Evolutionary conservation across 2,329 filamentous ascomycete genomes (phyloP), one percentile per base, ranked within the genome.

Genomic region (Alternaria sp.): DNA sequence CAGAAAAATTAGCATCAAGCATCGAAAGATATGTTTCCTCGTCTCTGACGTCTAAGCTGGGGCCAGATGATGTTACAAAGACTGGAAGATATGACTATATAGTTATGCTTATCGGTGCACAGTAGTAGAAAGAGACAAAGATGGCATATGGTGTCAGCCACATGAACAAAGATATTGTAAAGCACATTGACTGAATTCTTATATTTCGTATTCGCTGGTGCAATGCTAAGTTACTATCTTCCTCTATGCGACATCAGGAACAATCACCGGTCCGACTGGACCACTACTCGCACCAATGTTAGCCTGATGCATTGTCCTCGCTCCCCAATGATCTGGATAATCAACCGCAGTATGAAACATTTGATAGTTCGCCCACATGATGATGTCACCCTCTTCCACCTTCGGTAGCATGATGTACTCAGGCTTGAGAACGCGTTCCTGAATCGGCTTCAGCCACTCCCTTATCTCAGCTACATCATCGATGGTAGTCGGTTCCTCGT

Each of bases 281-380:
- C 72, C 73, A 18, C 52, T 60, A 25, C 70, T 75, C 3, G 79
- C 79, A 14, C 75, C 78, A 48, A 83, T 78, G 52, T 82, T 83
- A 4, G 80, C 81, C 65, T 83, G 82, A 64, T 83, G 82, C 81
- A 82, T 83, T 25, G 81, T 80, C 41, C 82, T 69, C 14, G 76
- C 66, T 14, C 1, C 81, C 81, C 73, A 77, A 30, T 72, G 71
- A 32, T 75, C 70, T 0, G 80, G 81, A 60, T 83, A 83, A 64
- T 83, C 82, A 16, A 83, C 73, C 0, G 80, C 80, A 0, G 78
- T 78, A 60, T 83, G 81, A 61, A 66, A 62, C 27, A 61, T 25
- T 12, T 59, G 57, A 36, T 59, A 59, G 22, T 59, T 59, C 2
- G 83, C 63, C 57, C 61, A 69, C 51, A 70, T 62, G 5, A 67